Evolutionary conservation across 2,329 filamentous ascomycete species (phyloP).

Genomic region (Coniosporium tulheliwenetii): DNA sequence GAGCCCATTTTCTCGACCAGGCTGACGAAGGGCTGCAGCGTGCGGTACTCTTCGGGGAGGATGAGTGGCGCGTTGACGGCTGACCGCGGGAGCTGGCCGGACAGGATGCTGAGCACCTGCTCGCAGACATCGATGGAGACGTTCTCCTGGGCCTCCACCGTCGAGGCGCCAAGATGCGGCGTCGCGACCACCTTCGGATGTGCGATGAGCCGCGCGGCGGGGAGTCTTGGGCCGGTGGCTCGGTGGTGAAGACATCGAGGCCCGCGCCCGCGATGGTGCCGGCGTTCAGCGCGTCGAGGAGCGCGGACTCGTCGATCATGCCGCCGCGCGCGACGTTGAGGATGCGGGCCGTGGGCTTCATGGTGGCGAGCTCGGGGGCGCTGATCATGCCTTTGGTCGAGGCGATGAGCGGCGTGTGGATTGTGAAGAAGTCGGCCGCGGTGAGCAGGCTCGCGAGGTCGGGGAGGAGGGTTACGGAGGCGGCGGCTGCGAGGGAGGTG

Average conservation of each 20-base stretch:
- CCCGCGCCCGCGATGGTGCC: slow-evolving; percentile 63
- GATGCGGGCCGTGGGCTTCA: slow-evolving; percentile 60
- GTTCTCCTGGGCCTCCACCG: slow-evolving; percentile 70
- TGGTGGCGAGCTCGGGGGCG: slow-evolving; percentile 46
- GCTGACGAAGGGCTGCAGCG: slow-evolving; percentile 59
- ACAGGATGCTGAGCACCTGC: slow-evolving; percentile 59
- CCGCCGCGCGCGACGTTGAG: slow-evolving; percentile 70
- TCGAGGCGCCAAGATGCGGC: slow-evolving; percentile 66
- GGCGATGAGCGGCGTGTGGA: slow-evolving; percentile 67
- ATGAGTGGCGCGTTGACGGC: slow-evolving; percentile 75
- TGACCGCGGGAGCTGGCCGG: slow-evolving; percentile 55
- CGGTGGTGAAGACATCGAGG: slow-evolving; percentile 64
- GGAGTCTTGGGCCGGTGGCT: slow-evolving; percentile 48
- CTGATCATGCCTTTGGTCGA: slow-evolving; percentile 62
- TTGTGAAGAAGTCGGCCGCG: slow-evolving; percentile 59
- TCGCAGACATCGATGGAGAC: slow-evolving; percentile 71
- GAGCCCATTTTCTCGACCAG: slow-evolving; percentile 67
- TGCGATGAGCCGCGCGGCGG: slow-evolving; percentile 43
- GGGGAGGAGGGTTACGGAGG: slow-evolving; percentile 47
- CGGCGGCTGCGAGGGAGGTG: slow-evolving; percentile 50
- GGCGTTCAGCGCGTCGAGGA: slow-evolving; percentile 53
- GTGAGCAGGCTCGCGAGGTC: slow-evolving; percentile 45
- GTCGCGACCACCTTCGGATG: slow-evolving; percentile 63
- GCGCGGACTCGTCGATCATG: slow-evolving; percentile 61
- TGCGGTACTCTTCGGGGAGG: slow-evolving; percentile 63